phyloP scores from a whole-genome alignment of 164 flowering plant genomes.

The Piper longum region DNA sequence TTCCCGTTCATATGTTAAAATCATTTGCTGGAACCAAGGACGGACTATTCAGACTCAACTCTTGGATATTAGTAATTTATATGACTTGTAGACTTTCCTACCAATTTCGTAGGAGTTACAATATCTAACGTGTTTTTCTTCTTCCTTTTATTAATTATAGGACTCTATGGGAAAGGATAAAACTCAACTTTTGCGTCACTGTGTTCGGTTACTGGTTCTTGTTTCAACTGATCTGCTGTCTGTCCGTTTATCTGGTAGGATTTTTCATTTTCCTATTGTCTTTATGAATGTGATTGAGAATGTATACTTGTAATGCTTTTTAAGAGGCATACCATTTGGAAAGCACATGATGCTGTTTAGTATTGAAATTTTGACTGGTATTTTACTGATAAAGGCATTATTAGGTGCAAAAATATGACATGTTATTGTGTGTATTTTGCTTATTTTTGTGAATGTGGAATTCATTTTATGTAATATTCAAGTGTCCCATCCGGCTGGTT shows the following conservation, averaged over 20 bases:
- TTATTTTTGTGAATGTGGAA: no score
- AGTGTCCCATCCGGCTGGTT: no score
- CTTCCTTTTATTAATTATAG: constrained; percentile 24
- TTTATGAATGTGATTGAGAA: no score
- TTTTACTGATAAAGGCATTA: no score
- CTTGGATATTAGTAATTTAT: constrained; percentile 78
- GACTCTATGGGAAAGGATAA: constrained; percentile 99
- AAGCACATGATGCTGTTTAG: no score
- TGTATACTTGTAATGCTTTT: no score
- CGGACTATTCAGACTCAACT: constrained; percentile 73
- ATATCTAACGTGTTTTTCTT: background rate
- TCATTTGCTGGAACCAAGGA: constrained; percentile 86
- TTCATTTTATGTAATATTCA: no score
- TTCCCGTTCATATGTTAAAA: constrained; percentile 62
- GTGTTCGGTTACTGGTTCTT: constrained; percentile 88
- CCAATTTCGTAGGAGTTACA: background rate
- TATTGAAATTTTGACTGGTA: no score
- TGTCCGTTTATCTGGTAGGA: constrained; percentile 80
- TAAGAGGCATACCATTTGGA: no score
- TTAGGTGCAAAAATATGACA: no score
- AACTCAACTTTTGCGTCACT: constrained; percentile 95
- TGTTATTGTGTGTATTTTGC: no score
- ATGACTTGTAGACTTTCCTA: background rate
- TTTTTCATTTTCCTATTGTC: background rate
- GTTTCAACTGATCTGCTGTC: constrained; percentile 85